These are phyloP conservation scores for Candida insectorum DNA, from an alignment of 805 yeast species.

Conservation along the genomic window DNA sequence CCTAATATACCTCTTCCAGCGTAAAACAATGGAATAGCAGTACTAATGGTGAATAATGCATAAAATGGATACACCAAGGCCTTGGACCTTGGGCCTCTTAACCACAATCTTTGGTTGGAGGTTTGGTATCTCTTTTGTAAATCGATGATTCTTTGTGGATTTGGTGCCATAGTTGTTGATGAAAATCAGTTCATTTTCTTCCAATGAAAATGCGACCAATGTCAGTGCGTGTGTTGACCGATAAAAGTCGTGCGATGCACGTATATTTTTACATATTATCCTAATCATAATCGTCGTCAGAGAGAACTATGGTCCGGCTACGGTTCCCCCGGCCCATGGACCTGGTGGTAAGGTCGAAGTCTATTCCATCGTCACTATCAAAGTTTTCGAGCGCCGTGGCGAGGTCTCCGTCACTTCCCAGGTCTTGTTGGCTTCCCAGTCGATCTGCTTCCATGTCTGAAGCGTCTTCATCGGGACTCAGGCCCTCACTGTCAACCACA, in stretches of 20 bases:
- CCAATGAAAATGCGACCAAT: constrained; percentile 11
- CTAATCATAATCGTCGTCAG: too few relatives aligned
- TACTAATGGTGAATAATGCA: constrained; percentile 66
- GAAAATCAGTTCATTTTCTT: constrained; percentile 16
- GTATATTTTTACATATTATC: too few relatives aligned
- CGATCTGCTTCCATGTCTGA: too few relatives aligned
- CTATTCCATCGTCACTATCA: constrained; percentile 11
- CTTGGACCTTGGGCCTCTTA: constrained; percentile 53
- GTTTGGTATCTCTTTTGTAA: constrained; percentile 44
- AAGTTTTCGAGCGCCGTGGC: constrained; percentile 24
- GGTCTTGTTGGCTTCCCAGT: constrained; percentile 2
- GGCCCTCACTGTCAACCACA: too few relatives aligned
- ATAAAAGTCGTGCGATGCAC: too few relatives aligned
- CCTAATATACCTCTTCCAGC: constrained; percentile 70
- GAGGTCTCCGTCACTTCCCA: constrained; percentile 16
- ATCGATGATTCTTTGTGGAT: constrained; percentile 46
- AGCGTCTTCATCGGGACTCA: too few relatives aligned
- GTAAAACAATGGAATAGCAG: constrained; percentile 65
- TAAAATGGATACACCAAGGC: constrained; percentile 73
- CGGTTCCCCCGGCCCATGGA: neutral
- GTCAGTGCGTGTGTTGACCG: constrained; percentile 1
- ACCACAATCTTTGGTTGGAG: constrained; percentile 42
- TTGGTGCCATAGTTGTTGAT: constrained; percentile 23
- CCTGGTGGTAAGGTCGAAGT: constrained; percentile 7
- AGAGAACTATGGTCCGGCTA: too few relatives aligned